Evolutionary conservation across 2,329 filamentous ascomycete species (phyloP).

Genomic region (Claviceps spartinae): DNA sequence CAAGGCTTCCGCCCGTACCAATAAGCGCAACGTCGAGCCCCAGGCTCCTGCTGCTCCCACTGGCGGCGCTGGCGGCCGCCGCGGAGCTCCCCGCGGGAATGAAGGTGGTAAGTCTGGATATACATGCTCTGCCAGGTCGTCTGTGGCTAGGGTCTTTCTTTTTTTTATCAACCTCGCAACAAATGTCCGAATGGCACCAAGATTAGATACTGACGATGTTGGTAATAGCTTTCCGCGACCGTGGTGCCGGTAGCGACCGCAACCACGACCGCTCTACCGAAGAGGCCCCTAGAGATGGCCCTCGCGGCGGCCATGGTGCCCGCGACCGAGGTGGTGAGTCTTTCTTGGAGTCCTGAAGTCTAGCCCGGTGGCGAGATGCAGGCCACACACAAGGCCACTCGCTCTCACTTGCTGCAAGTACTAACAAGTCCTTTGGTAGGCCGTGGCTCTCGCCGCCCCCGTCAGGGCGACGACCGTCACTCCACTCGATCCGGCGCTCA

Average conservation of each 20-base stretch:
- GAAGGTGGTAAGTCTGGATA: constrained; percentile 63
- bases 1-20: constrained; percentile 60
- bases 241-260: constrained; percentile 62
- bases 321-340: constrained; percentile 45
- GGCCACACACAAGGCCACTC: background rate
- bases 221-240: constrained; percentile 70
- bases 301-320: constrained; percentile 50
- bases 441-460: constrained; percentile 39
- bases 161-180: background rate
- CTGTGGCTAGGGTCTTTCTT: background rate
- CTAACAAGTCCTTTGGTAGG: constrained; percentile 20
- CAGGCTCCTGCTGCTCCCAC: constrained; percentile 53
- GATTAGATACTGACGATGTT: background rate
- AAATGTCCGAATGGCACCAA: background rate
- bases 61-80: constrained; percentile 30
- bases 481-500: constrained; percentile 26
- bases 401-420: background rate
- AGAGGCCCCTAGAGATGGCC: constrained; percentile 41
- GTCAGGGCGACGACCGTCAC: constrained; percentile 44
- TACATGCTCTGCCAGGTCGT: too few species aligned
- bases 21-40: constrained; percentile 76
- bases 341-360: constrained; percentile 15
- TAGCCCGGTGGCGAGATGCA: background rate
- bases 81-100: constrained; percentile 55
- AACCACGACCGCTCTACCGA: constrained; percentile 74